Base-by-base conservation (phyloP, 2,329 filamentous ascomycete species). In the Truncatella angustata region DNA sequence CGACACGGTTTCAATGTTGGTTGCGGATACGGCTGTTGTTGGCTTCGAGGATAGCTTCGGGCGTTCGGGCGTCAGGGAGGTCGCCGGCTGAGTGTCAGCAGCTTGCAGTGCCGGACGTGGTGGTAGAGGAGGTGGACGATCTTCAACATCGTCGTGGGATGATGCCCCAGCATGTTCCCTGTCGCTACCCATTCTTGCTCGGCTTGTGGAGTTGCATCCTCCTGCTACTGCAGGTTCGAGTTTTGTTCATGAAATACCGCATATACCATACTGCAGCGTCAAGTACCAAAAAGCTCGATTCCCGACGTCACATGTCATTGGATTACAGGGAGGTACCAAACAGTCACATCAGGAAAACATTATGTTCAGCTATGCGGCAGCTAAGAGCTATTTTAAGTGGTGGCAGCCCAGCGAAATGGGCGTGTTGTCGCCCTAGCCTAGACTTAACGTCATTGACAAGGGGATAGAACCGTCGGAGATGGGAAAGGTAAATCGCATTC, bases 21-120 rank as follows among this genome's bases (percentile, higher is more conserved):
- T 80, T 14, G 90, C 81, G 0, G 91, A 93, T 12, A 97, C 65
- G 9, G 91, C 91, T 1, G 91, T 97, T 3, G 92, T 97, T 44
- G 93, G 84, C 54, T 84, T 85, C 2, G 87, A 85, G 57, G 74
- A 77, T 50, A 76, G 63, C 2, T 61, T 60, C 34, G 68, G 70
- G 56, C 70, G 70, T 59, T 71, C 69, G 51, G 58, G 48, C 49
- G 51, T 7, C 16, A 37, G 24, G 49, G 63, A 70, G 23, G 68
- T 69, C 20, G 67, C 58, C 43, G 52, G 30, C 16, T 28, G 14
- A 21, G 39, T 4, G 37, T 14, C 30, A 26, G 51, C 28, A n/a
- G 39, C 30, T 12, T 59, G 60, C 24, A 60, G 58, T 11, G 18
- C 11, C 6, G 75, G 75, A 52, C 79, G 74, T 24, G 81, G 78